phyloP scores from a whole-genome alignment of 1,284 basidiomycete genomes.

The Puccinia hordei region DNA sequence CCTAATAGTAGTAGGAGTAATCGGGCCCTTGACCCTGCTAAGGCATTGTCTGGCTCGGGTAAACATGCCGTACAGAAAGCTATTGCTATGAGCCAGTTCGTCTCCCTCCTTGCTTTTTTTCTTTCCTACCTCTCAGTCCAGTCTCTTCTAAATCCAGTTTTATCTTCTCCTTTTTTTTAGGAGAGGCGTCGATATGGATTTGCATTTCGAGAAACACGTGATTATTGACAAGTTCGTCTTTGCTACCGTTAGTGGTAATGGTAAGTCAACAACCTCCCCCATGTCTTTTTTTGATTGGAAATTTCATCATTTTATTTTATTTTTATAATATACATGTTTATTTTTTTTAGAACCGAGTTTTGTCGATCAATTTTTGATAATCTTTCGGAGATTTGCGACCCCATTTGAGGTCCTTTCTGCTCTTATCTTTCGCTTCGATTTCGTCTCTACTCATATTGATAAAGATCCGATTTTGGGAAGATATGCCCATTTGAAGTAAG shows the following conservation, averaged over 20 bases:
- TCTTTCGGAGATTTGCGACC: slow-evolving; percentile 56
- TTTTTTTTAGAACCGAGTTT: slow-evolving; percentile 53
- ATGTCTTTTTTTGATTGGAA: too few relatives aligned
- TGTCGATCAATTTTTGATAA: slow-evolving; percentile 57
- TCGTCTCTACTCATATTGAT: slow-evolving; percentile 52
- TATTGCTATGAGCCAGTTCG: slow-evolving; percentile 43
- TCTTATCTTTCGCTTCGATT: slow-evolving; percentile 56
- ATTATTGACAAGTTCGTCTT: slow-evolving; percentile 58
- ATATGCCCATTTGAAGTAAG: slow-evolving; percentile 57
- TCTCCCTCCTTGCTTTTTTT: neutral
- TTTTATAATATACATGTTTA: neutral
- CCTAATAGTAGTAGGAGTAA: too few relatives aligned
- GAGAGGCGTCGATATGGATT: slow-evolving; percentile 53
- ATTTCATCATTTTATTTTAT: neutral
- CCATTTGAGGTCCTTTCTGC: slow-evolving; percentile 56
- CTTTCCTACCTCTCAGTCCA: neutral
- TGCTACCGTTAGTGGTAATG: slow-evolving; percentile 57
- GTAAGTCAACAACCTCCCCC: neutral
- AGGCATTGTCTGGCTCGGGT: neutral
- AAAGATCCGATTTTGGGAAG: slow-evolving; percentile 55
- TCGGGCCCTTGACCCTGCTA: neutral
- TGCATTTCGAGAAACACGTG: slow-evolving; percentile 55
- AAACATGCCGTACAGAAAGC: slow-evolving; percentile 49
- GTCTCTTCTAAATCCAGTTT: neutral
- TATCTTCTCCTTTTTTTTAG: neutral